Conservation (phyloP, 129 eudicot genomes). For the Deinandra increscens region DNA sequence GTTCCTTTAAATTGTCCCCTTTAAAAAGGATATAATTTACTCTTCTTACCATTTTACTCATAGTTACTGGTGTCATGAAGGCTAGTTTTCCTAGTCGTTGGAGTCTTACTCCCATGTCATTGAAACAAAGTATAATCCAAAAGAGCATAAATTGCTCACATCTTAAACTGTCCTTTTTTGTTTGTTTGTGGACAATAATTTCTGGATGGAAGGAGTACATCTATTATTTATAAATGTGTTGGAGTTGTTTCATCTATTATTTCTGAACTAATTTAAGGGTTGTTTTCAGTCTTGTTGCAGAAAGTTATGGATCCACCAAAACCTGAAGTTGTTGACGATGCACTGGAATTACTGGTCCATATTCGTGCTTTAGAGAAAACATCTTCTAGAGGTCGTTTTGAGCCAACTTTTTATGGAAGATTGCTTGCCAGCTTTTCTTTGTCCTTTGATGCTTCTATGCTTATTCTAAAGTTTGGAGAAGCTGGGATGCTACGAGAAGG, state of each 20-base stretch:
- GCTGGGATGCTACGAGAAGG: conserved; percentile 90
- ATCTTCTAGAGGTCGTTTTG: conserved; percentile 73
- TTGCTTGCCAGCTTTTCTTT: conserved; percentile 77
- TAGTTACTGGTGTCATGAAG: background rate
- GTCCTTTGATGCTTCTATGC: conserved; percentile 87
- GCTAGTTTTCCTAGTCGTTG: background rate
- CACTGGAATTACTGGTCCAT: conserved; percentile 61
- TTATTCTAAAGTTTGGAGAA: conserved; percentile 73
- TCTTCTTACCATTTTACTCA: background rate
- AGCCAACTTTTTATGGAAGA: conserved; percentile 89
- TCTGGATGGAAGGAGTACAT: background rate
- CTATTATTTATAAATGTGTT: background rate
- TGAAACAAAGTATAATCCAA: background rate
- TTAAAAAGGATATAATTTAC: background rate
- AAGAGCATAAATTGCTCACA: background rate
- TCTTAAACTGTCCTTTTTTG: background rate
- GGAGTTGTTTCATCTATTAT: background rate
- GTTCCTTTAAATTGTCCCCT: background rate
- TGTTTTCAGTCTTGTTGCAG: conserved; percentile 60
- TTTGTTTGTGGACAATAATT: background rate
- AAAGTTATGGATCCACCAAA: conserved; percentile 91
- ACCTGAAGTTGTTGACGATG: conserved; percentile 74
- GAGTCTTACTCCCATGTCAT: background rate
- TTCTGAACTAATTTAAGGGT: conserved; percentile 10
- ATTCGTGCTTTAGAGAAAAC: conserved; percentile 63